Evolutionary conservation across 208 protist genomes (phyloP).

Genomic region (Acanthamoeba sp.): DNA sequence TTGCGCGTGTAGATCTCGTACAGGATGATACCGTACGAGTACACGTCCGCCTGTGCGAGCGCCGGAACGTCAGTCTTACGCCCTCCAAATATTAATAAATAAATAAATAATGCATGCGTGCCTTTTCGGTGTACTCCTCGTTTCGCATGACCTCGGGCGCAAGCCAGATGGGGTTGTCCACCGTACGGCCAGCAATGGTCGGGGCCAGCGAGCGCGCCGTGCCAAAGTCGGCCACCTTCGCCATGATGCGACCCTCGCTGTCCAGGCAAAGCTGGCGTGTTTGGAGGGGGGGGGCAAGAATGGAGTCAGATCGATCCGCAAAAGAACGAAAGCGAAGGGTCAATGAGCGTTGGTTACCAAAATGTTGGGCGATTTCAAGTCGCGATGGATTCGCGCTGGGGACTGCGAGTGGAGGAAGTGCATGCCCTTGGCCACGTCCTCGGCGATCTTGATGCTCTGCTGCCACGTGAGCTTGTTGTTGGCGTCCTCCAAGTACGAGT

Average conservation of each 20-base stretch:
- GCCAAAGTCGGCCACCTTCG: slow-evolving; percentile 84
- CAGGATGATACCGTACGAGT: slow-evolving; percentile 81
- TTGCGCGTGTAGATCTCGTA: slow-evolving; percentile 76
- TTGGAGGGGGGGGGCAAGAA: background rate
- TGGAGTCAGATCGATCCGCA: background rate
- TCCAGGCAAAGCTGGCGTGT: background rate
- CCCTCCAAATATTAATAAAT: too few relatives aligned
- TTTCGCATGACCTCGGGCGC: slow-evolving; percentile 82
- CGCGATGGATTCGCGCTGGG: slow-evolving; percentile 79
- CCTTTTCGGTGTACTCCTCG: slow-evolving; percentile 81
- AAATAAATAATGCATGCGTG: background rate
- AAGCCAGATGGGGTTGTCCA: slow-evolving; percentile 78
- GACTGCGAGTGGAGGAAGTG: slow-evolving; percentile 62
- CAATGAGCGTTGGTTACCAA: background rate
- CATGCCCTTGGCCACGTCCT: slow-evolving; percentile 77
- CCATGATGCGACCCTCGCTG: slow-evolving; percentile 57
- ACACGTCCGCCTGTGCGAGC: slow-evolving; percentile 73
- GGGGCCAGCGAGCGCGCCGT: slow-evolving; percentile 73
- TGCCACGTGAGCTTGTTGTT: slow-evolving; percentile 69
- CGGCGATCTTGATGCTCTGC: slow-evolving; percentile 56
- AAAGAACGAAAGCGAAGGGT: background rate
- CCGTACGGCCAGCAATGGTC: slow-evolving; percentile 61
- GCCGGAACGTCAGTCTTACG: too few relatives aligned
- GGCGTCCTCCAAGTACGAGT: slow-evolving; percentile 50
- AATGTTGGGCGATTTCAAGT: slow-evolving; percentile 75